These are phyloP conservation scores for Microdochium nivale DNA, from an alignment of 2,329 filamentous ascomycete species.

Conservation along the genomic window DNA sequence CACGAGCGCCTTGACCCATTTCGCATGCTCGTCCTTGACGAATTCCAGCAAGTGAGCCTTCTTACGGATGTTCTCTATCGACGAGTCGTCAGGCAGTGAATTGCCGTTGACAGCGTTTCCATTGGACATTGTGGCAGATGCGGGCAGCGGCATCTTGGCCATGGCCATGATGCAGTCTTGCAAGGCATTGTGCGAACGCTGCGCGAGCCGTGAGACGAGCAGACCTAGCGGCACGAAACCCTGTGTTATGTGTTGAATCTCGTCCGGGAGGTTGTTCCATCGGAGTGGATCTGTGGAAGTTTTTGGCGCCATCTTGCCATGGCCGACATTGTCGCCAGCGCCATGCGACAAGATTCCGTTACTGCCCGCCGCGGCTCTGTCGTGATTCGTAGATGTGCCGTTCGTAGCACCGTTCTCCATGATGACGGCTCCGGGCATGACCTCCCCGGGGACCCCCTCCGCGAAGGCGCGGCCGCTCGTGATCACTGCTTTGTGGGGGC, in stretches of 20 bases:
- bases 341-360: constrained; percentile 27
- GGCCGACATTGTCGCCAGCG: constrained; percentile 12
- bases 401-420: constrained; percentile 48
- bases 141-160: constrained; percentile 55
- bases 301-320: constrained; percentile 15
- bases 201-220: constrained; percentile 69
- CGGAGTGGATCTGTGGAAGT: constrained; percentile 17
- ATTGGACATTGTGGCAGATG: constrained; percentile 35
- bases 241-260: constrained; percentile 63
- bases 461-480: background rate
- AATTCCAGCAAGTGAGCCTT: constrained; percentile 70
- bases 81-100: constrained; percentile 43
- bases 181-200: constrained; percentile 74
- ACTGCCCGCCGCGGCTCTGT: constrained; percentile 37
- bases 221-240: constrained; percentile 69
- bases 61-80: constrained; percentile 61
- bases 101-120: constrained; percentile 34
- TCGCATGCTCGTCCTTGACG: constrained; percentile 68
- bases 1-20: constrained; percentile 89
- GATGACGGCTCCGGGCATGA: constrained; percentile 43
- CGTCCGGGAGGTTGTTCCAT: constrained; percentile 51
- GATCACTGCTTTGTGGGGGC: background rate
- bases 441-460: background rate
- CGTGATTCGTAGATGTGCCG: constrained; percentile 45
- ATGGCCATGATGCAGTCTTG: constrained; percentile 62